These are phyloP conservation scores for Durusdinium trenchii DNA, from an alignment of 73 alveolate genomes.

Conservation along the genomic window DNA sequence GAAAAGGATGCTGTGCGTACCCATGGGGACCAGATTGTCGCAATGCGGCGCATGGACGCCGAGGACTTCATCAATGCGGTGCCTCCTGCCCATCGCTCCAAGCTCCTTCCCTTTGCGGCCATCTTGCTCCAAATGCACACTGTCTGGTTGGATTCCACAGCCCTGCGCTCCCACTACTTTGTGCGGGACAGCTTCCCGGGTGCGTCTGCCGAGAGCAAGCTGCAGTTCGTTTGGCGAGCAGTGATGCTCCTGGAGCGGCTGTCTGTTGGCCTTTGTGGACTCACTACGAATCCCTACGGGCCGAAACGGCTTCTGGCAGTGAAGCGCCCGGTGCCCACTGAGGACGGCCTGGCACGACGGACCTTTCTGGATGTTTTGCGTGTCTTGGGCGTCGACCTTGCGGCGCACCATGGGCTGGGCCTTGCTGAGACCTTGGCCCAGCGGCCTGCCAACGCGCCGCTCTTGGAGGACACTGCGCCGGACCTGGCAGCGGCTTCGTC, in stretches of 20 bases:
- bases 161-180: not conserved
- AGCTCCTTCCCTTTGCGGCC: not conserved
- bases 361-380: too few species aligned
- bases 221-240: not conserved
- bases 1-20: not conserved
- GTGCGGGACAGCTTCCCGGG: not conserved
- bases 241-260: not conserved
- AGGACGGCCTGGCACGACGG: not conserved
- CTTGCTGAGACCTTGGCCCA: too few species aligned
- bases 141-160: conserved; percentile 14
- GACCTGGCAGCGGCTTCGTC: too few species aligned
- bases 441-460: too few species aligned
- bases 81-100: not conserved
- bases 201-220: not conserved
- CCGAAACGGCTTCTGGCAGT: not conserved
- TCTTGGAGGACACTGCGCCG: too few species aligned
- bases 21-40: not conserved
- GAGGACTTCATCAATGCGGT: not conserved
- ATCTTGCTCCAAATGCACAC: not conserved
- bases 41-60: not conserved
- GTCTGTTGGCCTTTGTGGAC: not conserved
- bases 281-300: conserved; percentile 4
- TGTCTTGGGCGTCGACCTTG: too few species aligned
- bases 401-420: too few species aligned
- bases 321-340: not conserved